Conservation (phyloP, 1,284 basidiomycete genomes). For the Naganishia albida region DNA sequence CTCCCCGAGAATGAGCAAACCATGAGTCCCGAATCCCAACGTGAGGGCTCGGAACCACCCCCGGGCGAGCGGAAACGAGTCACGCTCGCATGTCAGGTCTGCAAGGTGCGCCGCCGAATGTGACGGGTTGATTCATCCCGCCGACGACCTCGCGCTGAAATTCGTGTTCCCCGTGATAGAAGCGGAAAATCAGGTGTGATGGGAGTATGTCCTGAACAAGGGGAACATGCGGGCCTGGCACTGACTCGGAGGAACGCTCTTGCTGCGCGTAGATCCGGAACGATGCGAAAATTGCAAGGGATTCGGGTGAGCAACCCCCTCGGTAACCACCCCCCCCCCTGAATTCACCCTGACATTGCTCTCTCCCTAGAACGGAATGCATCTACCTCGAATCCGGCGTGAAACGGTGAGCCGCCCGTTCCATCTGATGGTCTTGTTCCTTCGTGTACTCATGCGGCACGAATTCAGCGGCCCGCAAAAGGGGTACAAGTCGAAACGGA, state of each 20-base stretch:
- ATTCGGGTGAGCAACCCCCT: slow-evolving; percentile 13
- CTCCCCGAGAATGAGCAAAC: background rate
- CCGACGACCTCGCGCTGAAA: background rate
- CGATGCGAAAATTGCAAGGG: slow-evolving; percentile 14
- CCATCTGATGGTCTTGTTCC: background rate
- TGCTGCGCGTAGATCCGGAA: slow-evolving; percentile 5
- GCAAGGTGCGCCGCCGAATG: slow-evolving; percentile 16
- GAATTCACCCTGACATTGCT: background rate
- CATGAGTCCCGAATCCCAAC: slow-evolving; percentile 8
- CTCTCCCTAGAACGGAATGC: slow-evolving; percentile 6
- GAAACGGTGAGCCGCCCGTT: slow-evolving; percentile 7
- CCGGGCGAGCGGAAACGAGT: slow-evolving; percentile 12
- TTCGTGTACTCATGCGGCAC: background rate
- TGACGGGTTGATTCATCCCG: background rate
- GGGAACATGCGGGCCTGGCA: background rate
- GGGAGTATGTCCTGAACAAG: slow-evolving; percentile 14
- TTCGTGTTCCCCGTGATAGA: background rate
- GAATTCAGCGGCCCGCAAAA: slow-evolving; percentile 27
- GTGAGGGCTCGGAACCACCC: slow-evolving; percentile 19
- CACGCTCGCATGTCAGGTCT: slow-evolving; percentile 13
- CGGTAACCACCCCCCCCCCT: background rate
- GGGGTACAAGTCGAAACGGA: slow-evolving; percentile 21
- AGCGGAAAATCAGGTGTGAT: slow-evolving; percentile 25
- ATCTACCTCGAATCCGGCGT: slow-evolving; percentile 18
- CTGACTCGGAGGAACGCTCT: background rate